phyloP scores from a whole-genome alignment of 2,329 filamentous ascomycete genomes.

The Alternaria sp. region DNA sequence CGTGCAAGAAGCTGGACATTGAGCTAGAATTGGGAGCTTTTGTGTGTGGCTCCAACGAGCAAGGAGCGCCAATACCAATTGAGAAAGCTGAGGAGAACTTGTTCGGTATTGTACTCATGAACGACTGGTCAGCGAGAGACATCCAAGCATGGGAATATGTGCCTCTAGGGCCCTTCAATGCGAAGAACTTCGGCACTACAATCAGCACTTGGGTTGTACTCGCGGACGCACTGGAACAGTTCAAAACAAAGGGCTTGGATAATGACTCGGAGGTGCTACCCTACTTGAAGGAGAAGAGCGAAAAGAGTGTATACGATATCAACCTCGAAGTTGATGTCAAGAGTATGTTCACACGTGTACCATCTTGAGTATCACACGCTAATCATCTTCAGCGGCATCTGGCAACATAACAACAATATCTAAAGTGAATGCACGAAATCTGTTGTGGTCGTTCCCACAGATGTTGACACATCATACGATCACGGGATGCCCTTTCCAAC shows the following conservation, averaged over 20 bases:
- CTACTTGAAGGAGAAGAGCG: slow-evolving; percentile 70
- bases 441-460: slow-evolving; percentile 84
- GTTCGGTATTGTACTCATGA: slow-evolving; percentile 83
- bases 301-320: slow-evolving; percentile 73
- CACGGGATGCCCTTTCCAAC: slow-evolving; percentile 76
- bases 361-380: slow-evolving; percentile 13
- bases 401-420: slow-evolving; percentile 67
- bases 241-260: slow-evolving; percentile 64
- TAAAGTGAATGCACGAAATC: slow-evolving; percentile 69
- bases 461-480: slow-evolving; percentile 84
- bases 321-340: slow-evolving; percentile 72
- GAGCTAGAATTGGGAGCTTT: slow-evolving; percentile 84
- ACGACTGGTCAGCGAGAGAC: slow-evolving; percentile 87
- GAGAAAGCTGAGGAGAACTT: slow-evolving; percentile 73
- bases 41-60: slow-evolving; percentile 69
- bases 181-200: slow-evolving; percentile 83
- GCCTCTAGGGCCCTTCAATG: slow-evolving; percentile 82
- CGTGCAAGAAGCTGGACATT: slow-evolving; percentile 75
- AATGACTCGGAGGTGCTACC: slow-evolving; percentile 66
- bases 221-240: slow-evolving; percentile 77
- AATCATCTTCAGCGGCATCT: slow-evolving; percentile 49
- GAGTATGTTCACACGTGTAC: slow-evolving; percentile 39
- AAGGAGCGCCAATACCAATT: slow-evolving; percentile 72
- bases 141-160: slow-evolving; percentile 88
- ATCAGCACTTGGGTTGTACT: slow-evolving; percentile 84